A percentile compares a stretch with the other conserved stretches of the same genome.
These are phyloP conservation scores for Blakeslea trispora DNA, from an alignment of 371 early-diverging fungal genomes.

Conservation along the genomic window DNA sequence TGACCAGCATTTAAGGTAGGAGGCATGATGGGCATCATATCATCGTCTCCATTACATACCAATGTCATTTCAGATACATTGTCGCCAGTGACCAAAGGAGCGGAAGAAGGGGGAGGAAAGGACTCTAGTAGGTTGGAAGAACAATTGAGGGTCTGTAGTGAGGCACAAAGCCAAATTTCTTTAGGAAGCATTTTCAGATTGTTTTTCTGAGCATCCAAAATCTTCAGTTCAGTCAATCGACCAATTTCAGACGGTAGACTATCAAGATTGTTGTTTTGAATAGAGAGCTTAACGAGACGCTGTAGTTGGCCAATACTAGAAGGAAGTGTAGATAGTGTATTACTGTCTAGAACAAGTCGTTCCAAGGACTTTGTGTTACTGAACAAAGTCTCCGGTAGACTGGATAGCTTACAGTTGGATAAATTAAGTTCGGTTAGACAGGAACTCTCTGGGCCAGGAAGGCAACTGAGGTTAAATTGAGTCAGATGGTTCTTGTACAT, in stretches of 20 bases:
- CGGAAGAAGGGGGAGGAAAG: slow-evolving; percentile 23
- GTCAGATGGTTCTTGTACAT: slow-evolving; percentile 66
- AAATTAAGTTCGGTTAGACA: slow-evolving; percentile 63
- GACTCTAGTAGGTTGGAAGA: slow-evolving; percentile 74
- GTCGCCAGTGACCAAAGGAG: background rate
- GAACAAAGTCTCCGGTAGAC: slow-evolving; percentile 71
- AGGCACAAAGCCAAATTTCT: slow-evolving; percentile 82
- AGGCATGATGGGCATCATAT: slow-evolving; percentile 10
- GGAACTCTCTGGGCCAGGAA: slow-evolving; percentile 9
- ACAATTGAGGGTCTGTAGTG: slow-evolving; percentile 64
- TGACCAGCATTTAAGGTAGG: slow-evolving; percentile 26
- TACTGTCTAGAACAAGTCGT: slow-evolving; percentile 70
- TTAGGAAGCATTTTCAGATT: slow-evolving; percentile 73
- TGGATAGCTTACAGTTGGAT: slow-evolving; percentile 74
- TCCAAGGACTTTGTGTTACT: slow-evolving; percentile 59
- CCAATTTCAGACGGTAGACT: slow-evolving; percentile 37
- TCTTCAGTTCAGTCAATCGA: slow-evolving; percentile 32
- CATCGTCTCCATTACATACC: slow-evolving; percentile 4
- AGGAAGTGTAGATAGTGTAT: slow-evolving; percentile 75
- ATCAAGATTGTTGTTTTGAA: slow-evolving; percentile 57
- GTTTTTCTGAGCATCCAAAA: slow-evolving; percentile 53
- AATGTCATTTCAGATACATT: background rate
- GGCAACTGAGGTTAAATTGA: slow-evolving; percentile 41
- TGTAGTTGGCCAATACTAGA: slow-evolving; percentile 63
- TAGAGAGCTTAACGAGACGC: slow-evolving; percentile 59